These are phyloP conservation scores for Amesomyces nigricolor DNA, from an alignment of 2,329 filamentous ascomycete genomes.

Conservation along the genomic window DNA sequence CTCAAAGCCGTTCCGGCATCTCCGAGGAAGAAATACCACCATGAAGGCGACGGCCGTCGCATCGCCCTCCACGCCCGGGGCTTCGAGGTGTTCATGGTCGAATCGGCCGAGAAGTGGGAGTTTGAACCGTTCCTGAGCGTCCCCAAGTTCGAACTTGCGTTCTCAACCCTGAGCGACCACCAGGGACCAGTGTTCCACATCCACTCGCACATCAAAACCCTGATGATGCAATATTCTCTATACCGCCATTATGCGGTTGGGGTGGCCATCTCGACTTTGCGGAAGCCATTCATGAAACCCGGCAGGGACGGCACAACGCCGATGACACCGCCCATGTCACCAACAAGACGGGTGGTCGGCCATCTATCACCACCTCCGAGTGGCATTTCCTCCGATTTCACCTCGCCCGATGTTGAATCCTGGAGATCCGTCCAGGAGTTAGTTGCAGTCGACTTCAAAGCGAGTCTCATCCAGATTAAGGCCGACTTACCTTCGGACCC, in stretches of 20 bases:
- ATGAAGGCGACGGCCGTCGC: slow-evolving; percentile 69
- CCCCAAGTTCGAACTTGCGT: slow-evolving; percentile 78
- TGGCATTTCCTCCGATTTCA: slow-evolving; percentile 29
- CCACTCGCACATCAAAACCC: slow-evolving; percentile 70
- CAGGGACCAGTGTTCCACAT: slow-evolving; percentile 86
- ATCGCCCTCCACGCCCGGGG: slow-evolving; percentile 75
- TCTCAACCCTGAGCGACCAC: slow-evolving; percentile 78
- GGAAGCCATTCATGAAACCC: slow-evolving; percentile 59
- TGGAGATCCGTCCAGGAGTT: slow-evolving; percentile 52
- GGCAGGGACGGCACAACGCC: slow-evolving; percentile 37
- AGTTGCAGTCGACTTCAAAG: slow-evolving; percentile 75
- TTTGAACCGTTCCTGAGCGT: slow-evolving; percentile 79
- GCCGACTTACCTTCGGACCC: slow-evolving; percentile 84
- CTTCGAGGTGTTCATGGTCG: slow-evolving; percentile 85
- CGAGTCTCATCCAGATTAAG: slow-evolving; percentile 79
- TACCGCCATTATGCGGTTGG: slow-evolving; percentile 89
- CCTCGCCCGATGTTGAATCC: slow-evolving; percentile 31
- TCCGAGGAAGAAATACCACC: slow-evolving; percentile 51
- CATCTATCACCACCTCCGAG: slow-evolving; percentile 23
- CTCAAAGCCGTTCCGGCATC: slow-evolving; percentile 46
- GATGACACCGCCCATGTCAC: slow-evolving; percentile 28
- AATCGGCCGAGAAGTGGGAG: slow-evolving; percentile 78
- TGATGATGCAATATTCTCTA: slow-evolving; percentile 84
- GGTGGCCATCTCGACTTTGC: slow-evolving; percentile 71
- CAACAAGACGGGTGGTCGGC: slow-evolving; percentile 24